Evolutionary conservation across 129 eudicot genomes (phyloP).

Genomic region (Chrysanthemum makinoi): DNA sequence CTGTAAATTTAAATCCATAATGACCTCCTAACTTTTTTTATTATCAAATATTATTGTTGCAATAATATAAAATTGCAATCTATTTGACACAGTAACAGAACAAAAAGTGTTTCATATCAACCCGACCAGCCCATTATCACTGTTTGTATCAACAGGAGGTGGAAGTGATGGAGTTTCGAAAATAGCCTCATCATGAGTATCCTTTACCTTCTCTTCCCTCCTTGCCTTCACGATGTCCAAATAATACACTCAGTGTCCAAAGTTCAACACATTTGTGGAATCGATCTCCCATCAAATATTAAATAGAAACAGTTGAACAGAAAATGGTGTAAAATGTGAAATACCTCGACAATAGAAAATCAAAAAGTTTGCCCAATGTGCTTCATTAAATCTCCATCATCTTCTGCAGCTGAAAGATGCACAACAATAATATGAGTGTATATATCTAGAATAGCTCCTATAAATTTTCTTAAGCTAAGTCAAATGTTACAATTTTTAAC

Average conservation of each 20-base stretch:
- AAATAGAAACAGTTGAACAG: neutral
- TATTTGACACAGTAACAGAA: too few species aligned
- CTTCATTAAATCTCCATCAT: slow-evolving; percentile 70
- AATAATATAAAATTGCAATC: too few species aligned
- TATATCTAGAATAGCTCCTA: neutral
- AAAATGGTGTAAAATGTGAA: neutral
- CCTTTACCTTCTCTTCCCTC: slow-evolving; percentile 70
- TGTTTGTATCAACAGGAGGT: slow-evolving; percentile 50
- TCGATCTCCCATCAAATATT: neutral
- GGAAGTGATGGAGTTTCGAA: slow-evolving; percentile 74
- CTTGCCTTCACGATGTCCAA: slow-evolving; percentile 49
- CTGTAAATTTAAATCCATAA: too few species aligned
- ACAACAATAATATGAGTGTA: slow-evolving; percentile 9
- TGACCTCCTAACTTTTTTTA: too few species aligned
- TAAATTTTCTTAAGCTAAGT: neutral
- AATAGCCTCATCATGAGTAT: slow-evolving; percentile 92
- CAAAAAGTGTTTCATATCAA: too few species aligned
- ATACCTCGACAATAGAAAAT: slow-evolving; percentile 81
- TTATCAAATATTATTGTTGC: too few species aligned
- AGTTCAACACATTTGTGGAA: neutral
- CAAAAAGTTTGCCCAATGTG: slow-evolving; percentile 85
- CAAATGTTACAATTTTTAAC: too few species aligned
- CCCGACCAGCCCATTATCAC: too few species aligned
- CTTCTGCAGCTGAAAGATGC: slow-evolving; percentile 56
- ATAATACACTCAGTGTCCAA: slow-evolving; percentile 1